phyloP scores from a whole-genome alignment of 2,329 filamentous ascomycete species.

The Fusarium dlaminii region DNA sequence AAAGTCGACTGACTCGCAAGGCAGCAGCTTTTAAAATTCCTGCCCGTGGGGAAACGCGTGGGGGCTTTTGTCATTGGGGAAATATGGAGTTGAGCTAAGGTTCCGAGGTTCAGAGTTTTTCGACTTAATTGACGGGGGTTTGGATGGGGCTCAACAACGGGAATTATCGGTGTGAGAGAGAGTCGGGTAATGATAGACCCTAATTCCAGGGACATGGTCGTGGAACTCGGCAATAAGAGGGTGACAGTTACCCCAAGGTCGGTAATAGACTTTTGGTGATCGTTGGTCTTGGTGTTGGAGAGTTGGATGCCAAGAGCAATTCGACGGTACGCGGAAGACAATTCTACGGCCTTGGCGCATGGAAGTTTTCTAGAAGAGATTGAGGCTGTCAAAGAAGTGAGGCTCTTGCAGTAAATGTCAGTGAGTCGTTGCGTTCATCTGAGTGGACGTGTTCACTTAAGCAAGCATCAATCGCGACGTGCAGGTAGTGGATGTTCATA shows the following conservation, averaged over 20 bases:
- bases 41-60: conserved; percentile 24
- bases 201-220: background rate
- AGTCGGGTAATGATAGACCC: background rate
- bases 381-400: background rate
- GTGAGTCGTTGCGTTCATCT: background rate
- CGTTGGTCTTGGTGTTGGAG: background rate
- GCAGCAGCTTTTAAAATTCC: conserved; percentile 6
- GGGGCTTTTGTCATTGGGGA: background rate
- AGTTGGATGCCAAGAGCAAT: background rate
- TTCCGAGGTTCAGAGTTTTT: background rate
- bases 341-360: conserved; percentile 2
- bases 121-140: background rate
- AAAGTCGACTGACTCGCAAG: background rate
- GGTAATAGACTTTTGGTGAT: background rate
- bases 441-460: background rate
- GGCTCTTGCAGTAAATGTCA: background rate
- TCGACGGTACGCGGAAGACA: background rate
- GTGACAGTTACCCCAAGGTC: background rate
- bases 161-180: background rate
- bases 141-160: background rate
- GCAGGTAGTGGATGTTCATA: background rate
- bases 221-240: background rate
- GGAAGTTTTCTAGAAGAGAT: background rate
- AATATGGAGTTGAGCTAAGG: background rate
- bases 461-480: background rate